These are phyloP conservation scores for Cucumis cinereus DNA, from an alignment of 306 rosid species.

Conservation along the genomic window DNA sequence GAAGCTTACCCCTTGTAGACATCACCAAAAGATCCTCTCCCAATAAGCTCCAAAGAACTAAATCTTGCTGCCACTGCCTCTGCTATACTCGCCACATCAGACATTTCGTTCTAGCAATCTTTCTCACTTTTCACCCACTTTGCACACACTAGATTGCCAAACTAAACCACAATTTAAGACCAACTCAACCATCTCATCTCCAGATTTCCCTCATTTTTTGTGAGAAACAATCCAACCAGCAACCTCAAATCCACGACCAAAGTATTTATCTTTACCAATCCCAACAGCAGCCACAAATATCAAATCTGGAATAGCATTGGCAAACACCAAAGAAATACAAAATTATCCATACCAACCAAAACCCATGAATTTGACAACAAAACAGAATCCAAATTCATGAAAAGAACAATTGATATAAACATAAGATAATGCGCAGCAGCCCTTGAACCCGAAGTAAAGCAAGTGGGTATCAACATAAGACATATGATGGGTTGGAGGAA, in stretches of 20 bases:
- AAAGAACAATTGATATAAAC: background rate
- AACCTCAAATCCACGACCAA: constrained; percentile 16
- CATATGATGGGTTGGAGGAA: constrained; percentile 30
- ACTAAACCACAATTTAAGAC: constrained; percentile 9
- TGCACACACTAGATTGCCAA: constrained; percentile 23
- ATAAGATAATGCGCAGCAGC: constrained; percentile 31
- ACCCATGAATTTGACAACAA: constrained; percentile 17
- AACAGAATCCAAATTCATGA: background rate
- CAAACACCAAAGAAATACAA: constrained; percentile 10
- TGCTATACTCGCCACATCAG: constrained; percentile 52
- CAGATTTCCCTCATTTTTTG: constrained; percentile 21
- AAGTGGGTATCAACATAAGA: constrained; percentile 13
- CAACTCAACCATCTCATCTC: constrained; percentile 14
- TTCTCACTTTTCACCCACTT: constrained; percentile 20
- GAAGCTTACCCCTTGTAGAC: constrained; percentile 82
- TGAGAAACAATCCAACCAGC: constrained; percentile 14
- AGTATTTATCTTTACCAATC: background rate
- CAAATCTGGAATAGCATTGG: constrained; percentile 24
- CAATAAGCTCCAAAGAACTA: constrained; percentile 75
- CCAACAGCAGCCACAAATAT: constrained; percentile 13
- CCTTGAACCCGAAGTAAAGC: constrained; percentile 58
- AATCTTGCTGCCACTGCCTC: constrained; percentile 88
- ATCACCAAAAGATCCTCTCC: constrained; percentile 93
- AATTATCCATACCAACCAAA: constrained; percentile 9
- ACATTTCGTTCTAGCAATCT: constrained; percentile 40